Base-by-base conservation (phyloP, 805 yeast genomes). In the Barnettozyma sucrosica region DNA sequence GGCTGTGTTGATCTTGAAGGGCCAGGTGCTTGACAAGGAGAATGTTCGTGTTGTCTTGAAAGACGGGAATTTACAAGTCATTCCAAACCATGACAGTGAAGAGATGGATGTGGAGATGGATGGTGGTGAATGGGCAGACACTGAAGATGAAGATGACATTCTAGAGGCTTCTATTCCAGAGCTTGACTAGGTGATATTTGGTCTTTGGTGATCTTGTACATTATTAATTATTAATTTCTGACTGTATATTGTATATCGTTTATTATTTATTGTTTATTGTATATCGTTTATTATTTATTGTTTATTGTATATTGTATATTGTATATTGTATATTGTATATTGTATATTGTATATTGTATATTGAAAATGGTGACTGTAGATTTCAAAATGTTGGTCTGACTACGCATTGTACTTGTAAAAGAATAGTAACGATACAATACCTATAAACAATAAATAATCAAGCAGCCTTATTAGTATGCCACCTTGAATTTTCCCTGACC, bases 11-110 rank as follows among this genome's bases (percentile, higher is more conserved):
- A 78, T 93, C 44, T 76, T 93, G 57, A 83, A 81, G 64, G 95
- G 95, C 11, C 95, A 90, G 65, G 79, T 93, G 50, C 75, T 71
- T 61, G 97, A 93, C 62, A 89, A 89, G 66, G 99, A 93, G 66
- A 73, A 76, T 2, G 97, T 88, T n/a, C 69, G 69, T 24, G 85
- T 93, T 42, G 74, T 73, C 13, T 62, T 66, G 41, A 71, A 71
- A 23, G 61, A 62, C 43, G 81, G 79, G 52, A 92, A 93, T 11
- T 70, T 93, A 46, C 84, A 80, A 38, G 96, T 93, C 5, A 54
- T 83, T 43, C 90, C 97, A 43, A 93, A 93, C 68, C 98, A 93
- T 59, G 89, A 84, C 50, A 69, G 73, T 16, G 77, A 71, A 14
- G 69, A 68, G 64, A 76, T 74, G 65, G 85, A 77, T 56, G 76